Evolutionary conservation across 768 basidiomycete species (phyloP).

Genomic region (Paxillus rubicundulus): DNA sequence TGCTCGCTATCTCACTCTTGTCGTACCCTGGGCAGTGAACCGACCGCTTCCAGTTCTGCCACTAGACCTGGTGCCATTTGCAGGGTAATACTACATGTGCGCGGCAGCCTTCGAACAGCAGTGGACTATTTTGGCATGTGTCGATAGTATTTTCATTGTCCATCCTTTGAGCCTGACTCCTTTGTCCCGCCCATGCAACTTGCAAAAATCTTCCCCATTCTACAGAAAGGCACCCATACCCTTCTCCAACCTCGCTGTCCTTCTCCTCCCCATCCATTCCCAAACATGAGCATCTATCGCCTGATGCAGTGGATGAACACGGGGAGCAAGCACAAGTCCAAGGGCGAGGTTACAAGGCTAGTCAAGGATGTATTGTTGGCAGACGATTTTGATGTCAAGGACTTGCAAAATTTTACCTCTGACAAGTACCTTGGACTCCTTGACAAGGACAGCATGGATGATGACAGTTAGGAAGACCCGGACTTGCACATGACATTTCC

Average conservation of each 20-base stretch:
- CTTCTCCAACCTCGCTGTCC: no score
- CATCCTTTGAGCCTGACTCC: no score
- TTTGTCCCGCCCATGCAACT: no score
- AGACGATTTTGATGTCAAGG: slow-evolving; percentile 19
- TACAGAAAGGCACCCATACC: no score
- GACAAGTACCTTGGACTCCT: no score
- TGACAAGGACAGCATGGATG: slow-evolving; percentile 10
- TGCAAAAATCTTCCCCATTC: no score
- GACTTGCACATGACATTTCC: not conserved
- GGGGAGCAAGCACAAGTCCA: slow-evolving; percentile 27
- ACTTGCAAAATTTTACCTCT: no score
- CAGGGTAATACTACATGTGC: not conserved
- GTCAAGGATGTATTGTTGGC: slow-evolving; percentile 25
- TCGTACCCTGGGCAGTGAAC: no score
- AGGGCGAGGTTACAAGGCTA: slow-evolving; percentile 21
- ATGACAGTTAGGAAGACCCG: not conserved
- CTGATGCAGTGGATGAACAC: slow-evolving; percentile 33
- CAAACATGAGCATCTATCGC: slow-evolving; percentile 17
- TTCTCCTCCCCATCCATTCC: slow-evolving; percentile 3
- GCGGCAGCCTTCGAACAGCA: not conserved
- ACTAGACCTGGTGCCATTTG: not conserved
- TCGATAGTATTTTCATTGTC: no score
- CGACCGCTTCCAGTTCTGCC: no score
- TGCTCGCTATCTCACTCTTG: no score
- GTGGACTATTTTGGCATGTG: no score